These are phyloP conservation scores for Bolboschoenus planiculmis DNA, from an alignment of 176 grass and related monocot species.

Conservation along the genomic window DNA sequence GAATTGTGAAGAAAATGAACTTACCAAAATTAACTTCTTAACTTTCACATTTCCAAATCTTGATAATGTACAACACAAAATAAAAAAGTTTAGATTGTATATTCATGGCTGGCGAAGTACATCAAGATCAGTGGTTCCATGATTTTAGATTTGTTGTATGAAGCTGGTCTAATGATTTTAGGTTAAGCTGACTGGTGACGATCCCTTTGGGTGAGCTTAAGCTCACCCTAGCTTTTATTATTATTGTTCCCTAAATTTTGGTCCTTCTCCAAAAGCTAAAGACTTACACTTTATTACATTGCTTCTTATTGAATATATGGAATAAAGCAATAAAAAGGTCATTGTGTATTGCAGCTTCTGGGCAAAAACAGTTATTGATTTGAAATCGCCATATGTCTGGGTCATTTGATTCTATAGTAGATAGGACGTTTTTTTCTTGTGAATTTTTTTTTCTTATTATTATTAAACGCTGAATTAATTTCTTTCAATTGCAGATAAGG, in stretches of 20 bases:
- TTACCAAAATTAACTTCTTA: background rate
- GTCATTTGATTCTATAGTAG: background rate
- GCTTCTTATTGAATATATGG: background rate
- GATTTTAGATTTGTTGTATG: background rate
- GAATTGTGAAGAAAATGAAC: background rate
- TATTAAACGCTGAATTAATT: slow-evolving; percentile 11
- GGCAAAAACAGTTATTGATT: background rate
- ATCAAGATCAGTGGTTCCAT: background rate
- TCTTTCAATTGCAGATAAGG: slow-evolving; percentile 69
- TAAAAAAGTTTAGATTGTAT: background rate
- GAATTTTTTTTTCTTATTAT: background rate
- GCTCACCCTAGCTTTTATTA: background rate
- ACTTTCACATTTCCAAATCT: background rate
- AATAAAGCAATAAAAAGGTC: background rate
- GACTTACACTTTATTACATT: background rate
- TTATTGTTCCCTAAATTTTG: background rate
- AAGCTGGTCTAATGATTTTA: background rate
- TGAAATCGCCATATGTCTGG: background rate
- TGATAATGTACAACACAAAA: background rate
- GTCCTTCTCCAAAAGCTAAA: background rate
- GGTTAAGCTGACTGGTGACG: background rate
- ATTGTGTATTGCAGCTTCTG: background rate
- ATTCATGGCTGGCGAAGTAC: background rate
- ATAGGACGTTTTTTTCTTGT: background rate
- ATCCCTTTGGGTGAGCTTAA: background rate